Percentiles rank a stretch among this genome's conserved stretches.
Conservation (phyloP, 345 rosid genomes). For the Lumnitzera littorea region DNA sequence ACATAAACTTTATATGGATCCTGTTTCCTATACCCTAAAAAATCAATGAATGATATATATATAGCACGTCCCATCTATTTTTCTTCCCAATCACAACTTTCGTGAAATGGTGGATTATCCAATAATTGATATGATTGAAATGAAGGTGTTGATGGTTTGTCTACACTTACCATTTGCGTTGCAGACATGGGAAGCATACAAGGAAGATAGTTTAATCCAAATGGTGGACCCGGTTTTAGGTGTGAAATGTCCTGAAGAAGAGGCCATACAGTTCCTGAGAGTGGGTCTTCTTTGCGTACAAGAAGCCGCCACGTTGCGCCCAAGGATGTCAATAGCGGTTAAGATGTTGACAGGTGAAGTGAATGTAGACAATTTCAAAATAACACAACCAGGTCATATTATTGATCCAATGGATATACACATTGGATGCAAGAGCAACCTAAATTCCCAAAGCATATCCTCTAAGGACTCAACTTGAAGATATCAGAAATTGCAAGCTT, state of each 20-base stretch:
- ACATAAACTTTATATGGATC: too few species aligned
- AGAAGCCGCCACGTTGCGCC: conserved; percentile 39
- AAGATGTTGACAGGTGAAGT: conserved; percentile 29
- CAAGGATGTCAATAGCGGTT: conserved; percentile 33
- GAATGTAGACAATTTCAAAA: conserved; percentile 12
- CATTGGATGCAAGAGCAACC: conserved; percentile 13
- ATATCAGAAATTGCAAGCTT: too few species aligned
- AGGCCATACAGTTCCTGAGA: conserved; percentile 31
- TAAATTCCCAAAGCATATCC: conserved; percentile 7
- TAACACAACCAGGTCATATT: conserved; percentile 41
- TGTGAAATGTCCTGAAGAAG: conserved; percentile 31
- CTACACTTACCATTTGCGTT: conserved; percentile 1
- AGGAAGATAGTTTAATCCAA: conserved; percentile 12
- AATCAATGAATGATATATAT: too few species aligned
- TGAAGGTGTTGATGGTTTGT: too few species aligned
- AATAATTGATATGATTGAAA: too few species aligned
- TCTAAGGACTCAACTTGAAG: conserved; percentile 12
- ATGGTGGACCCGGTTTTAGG: conserved; percentile 36
- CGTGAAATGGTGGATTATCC: too few species aligned
- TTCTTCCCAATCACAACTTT: not conserved
- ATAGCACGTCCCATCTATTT: too few species aligned
- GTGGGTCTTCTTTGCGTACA: conserved; percentile 55
- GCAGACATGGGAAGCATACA: conserved; percentile 53
- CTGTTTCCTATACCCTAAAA: too few species aligned
- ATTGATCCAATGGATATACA: conserved; percentile 40